Evolutionary conservation across 495 filamentous ascomycete genomes (phyloP).

Genomic region (Penicillium longicatenatum): DNA sequence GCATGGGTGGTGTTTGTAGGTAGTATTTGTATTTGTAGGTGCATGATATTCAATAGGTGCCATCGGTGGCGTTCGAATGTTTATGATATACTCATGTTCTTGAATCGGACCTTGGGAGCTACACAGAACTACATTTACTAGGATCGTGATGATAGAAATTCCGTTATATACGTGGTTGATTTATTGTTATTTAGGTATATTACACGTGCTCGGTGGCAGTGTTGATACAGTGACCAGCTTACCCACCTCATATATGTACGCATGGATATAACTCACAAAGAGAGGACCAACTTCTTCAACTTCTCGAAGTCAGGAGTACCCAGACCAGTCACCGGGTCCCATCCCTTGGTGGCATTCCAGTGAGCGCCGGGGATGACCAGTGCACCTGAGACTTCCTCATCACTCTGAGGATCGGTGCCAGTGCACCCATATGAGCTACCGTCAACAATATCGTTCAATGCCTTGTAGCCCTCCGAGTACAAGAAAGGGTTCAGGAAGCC

Average conservation of each 20-base stretch:
- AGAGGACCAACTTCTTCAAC: constrained; percentile 36
- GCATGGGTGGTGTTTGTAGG: too few relatives aligned
- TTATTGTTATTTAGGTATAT: constrained; percentile 3
- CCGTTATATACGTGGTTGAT: neutral
- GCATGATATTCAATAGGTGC: neutral
- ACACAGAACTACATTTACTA: too few relatives aligned
- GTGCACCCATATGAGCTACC: constrained; percentile 33
- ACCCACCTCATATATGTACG: neutral
- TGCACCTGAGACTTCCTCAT: constrained; percentile 22
- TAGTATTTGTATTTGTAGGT: too few relatives aligned
- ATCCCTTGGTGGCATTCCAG: constrained; percentile 43
- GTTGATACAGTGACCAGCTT: neutral
- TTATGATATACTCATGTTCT: neutral
- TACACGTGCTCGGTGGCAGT: neutral
- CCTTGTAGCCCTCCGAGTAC: constrained; percentile 34
- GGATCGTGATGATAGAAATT: neutral
- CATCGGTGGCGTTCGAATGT: neutral
- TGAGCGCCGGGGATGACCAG: constrained; percentile 32
- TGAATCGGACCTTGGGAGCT: too few relatives aligned
- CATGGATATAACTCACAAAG: constrained; percentile 12
- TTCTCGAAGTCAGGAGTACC: constrained; percentile 46
- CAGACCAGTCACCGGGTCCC: constrained; percentile 52
- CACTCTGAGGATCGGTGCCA: constrained; percentile 32
- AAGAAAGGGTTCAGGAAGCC: constrained; percentile 59
- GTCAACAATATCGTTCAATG: constrained; percentile 35